Conservation (phyloP, 2,329 filamentous ascomycete genomes). For the Oidium heveae region DNA sequence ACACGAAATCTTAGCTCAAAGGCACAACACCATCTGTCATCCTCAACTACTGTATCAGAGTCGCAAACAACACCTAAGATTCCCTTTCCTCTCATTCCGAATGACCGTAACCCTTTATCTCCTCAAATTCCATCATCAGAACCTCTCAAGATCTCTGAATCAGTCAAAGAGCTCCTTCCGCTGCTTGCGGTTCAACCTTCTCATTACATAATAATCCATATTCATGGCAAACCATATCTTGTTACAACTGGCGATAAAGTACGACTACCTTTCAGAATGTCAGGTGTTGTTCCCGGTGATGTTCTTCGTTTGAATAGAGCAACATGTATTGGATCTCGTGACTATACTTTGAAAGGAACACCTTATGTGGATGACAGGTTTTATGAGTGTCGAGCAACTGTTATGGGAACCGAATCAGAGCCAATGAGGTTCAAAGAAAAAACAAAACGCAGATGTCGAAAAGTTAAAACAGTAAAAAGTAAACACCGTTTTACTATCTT, state of each 20-base stretch:
- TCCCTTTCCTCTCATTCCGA: not conserved
- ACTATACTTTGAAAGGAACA: slow-evolving; percentile 65
- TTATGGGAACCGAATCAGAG: slow-evolving; percentile 64
- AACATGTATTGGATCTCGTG: slow-evolving; percentile 56
- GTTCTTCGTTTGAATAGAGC: slow-evolving; percentile 72
- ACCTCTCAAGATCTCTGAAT: slow-evolving; percentile 21
- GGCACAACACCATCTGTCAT: no score
- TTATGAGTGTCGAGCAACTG: slow-evolving; percentile 64
- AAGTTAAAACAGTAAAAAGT: slow-evolving; percentile 53
- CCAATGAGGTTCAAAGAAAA: slow-evolving; percentile 55
- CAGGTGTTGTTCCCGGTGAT: slow-evolving; percentile 54
- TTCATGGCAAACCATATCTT: slow-evolving; percentile 59
- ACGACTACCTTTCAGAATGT: slow-evolving; percentile 59
- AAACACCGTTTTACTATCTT: slow-evolving; percentile 81
- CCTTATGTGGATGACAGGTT: slow-evolving; percentile 65
- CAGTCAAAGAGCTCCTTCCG: slow-evolving; percentile 37
- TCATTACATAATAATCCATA: slow-evolving; percentile 58
- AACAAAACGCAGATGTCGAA: slow-evolving; percentile 53
- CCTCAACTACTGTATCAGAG: no score
- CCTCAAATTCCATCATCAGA: slow-evolving; percentile 7
- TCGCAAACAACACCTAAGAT: not conserved
- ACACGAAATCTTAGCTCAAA: no score
- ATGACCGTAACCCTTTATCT: slow-evolving; percentile 3
- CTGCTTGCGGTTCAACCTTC: slow-evolving; percentile 45
- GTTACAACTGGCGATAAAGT: slow-evolving; percentile 51